Evolutionary conservation across 805 yeast genomes (phyloP), one percentile per base, ranked within the genome.

Genomic region (Crinitomyces ghanaensis): DNA sequence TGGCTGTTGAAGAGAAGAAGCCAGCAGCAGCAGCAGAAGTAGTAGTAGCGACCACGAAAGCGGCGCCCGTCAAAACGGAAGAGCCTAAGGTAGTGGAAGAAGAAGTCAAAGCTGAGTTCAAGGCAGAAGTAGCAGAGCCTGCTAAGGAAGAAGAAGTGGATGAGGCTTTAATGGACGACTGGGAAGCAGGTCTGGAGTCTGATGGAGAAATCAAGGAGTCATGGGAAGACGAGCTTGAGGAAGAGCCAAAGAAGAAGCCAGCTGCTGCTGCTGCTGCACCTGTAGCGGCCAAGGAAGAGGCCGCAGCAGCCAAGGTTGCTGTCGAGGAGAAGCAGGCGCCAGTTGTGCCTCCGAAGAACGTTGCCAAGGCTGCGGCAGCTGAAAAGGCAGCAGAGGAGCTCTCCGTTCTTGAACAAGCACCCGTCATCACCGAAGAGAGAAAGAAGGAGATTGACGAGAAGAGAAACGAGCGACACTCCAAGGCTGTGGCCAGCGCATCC

Each of bases 91-190:
- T 8, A 20, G 36, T 15, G 8, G 35, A 14, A 8, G 30, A 14
- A 5, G 31, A 31, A 17, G 34, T n/a, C n/a, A n/a, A n/a, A n/a
- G n/a, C n/a, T n/a, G n/a, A n/a, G n/a, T n/a, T 11, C 4, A 37
- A 34, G 31, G 31, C 30, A 2, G 34, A 28, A 14, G 39, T 33
- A 8, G 54, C 40, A 15, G 49, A 39, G n/a, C 52, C 45, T 21
- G 26, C 31, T 13, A 34, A 40, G 28, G 32, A 44, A 23, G 42
- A 53, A 5, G 60, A 48, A 13, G 72, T 60, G 15, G 76, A 69
- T 8, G 79, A 71, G 19, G 75, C 66, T 9, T 60, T 82, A 19
- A 66, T 78, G 37, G 95, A 85, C 43, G 93, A 81, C 54, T 84
- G 95, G 95, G 95, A 84, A 36, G 77, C 72, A 33, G 65, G 63